Evolutionary conservation across 2,329 filamentous ascomycete genomes (phyloP), one percentile per base, ranked within the genome.

Genomic region (Fusarium heterosporum): DNA sequence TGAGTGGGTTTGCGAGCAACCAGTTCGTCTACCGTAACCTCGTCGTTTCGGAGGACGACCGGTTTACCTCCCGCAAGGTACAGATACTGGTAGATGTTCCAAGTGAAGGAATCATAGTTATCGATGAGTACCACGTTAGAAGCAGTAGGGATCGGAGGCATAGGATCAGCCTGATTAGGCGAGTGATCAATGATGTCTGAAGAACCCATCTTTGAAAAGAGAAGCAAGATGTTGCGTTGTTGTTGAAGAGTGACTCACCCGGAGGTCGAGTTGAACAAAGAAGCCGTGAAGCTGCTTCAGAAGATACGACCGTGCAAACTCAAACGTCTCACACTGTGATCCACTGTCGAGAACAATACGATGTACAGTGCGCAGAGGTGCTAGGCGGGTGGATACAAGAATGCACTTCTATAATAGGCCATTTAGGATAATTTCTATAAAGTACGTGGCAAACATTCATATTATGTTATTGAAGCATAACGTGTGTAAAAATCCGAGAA

Each of bases 61-160:
- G 97, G 96, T 1, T 84, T 91, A 28, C 96, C 96, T 30, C 96
- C 96, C 78, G 98, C 96, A n/a, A 99, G 89, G 8, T 95, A 91
- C 2, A 99, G 88, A 75, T 99, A 99, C 79, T 99, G 96, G 79
- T 98, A 99, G 60, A 99, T 93, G 76, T 99, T 99, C 93, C 94
- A 99, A 60, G 95, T 97, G 79, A 99, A 99, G 5, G 96, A 98
- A 80, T 99, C 96, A 80, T 98, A 99, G 81, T 99, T 99, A 84
- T 99, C 96, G 74, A 99, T 97, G 67, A 99, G 85, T 66, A 99
- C 87, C 59, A 99, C 86, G 79, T 98, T 98, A 57, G 91, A 92
- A 26, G 96, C 96, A 49, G 89, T 93, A 25, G 90, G 78, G 52
- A 97, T 84, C 34, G 89, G 89, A 51, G 89, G 83, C 29, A 90